phyloP scores from a whole-genome alignment of 805 yeast species.

The Candida maris region DNA sequence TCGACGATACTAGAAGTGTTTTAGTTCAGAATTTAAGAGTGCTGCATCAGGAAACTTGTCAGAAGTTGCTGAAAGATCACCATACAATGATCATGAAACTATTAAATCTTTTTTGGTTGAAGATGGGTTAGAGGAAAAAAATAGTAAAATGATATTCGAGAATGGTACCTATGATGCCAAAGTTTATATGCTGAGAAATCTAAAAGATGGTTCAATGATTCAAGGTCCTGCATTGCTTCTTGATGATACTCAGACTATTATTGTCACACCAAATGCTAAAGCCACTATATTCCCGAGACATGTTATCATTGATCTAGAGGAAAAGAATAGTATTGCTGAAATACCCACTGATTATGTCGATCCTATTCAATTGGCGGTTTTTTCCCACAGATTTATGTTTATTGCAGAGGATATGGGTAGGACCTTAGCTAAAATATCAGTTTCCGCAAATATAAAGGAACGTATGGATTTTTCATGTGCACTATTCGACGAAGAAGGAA shows the following conservation, averaged over 20 bases:
- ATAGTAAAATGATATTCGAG: constrained; percentile 8
- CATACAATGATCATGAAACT: background rate
- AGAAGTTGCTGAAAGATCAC: background rate
- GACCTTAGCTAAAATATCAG: constrained; percentile 38
- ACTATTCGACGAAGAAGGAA: constrained; percentile 38
- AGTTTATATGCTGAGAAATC: constrained; percentile 29
- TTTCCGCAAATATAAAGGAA: constrained; percentile 40
- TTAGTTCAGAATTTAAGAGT: constrained; percentile 56
- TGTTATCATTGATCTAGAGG: constrained; percentile 26
- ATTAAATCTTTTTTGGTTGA: constrained; percentile 10
- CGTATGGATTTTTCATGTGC: constrained; percentile 44
- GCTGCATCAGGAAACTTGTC: background rate
- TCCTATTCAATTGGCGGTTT: constrained; percentile 39
- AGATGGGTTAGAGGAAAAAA: constrained; percentile 2
- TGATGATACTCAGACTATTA: constrained; percentile 37
- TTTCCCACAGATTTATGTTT: constrained; percentile 43
- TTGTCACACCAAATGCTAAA: constrained; percentile 34
- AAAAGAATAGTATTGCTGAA: constrained; percentile 6
- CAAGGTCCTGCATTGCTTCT: constrained; percentile 36
- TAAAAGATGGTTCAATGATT: constrained; percentile 29
- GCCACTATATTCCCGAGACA: constrained; percentile 35
- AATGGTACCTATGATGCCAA: constrained; percentile 17
- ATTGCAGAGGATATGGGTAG: constrained; percentile 44
- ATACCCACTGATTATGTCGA: constrained; percentile 24
- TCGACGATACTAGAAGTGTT: constrained; percentile 48